Evolutionary conservation across 2,329 filamentous ascomycete genomes (phyloP), one percentile per base, ranked within the genome.

Genomic region (Calonectria ilicicola): DNA sequence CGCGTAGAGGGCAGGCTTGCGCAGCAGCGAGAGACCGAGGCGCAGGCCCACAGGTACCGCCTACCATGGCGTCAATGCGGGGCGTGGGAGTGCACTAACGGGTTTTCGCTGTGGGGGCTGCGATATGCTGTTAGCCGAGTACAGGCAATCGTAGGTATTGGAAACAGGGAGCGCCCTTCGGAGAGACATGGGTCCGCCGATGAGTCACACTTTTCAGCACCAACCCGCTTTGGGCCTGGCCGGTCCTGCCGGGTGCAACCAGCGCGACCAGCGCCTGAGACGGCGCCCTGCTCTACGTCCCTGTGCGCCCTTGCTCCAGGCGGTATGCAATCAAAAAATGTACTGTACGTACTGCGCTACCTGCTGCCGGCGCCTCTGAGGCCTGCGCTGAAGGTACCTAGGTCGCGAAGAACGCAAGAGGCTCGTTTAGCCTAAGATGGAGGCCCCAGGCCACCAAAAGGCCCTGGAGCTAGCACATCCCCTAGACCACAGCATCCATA

Each of bases 181-280:
- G 72, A 76, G 72, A 74, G 72, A 74, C 72, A 79, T 79, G 79
- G 79, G 77, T 65, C 78, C 77, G 77, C 77, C 78, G 77, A 80
- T 83, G 82, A 83, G 76, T 83, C 82, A 83, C 81, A 83, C 78
- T 77, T 76, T 79, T 78, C 65, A 2, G 51, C 76, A 77, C 79
- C 78, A 81, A 75, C 75, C 80, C 63, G 29, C 53, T 72, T 81
- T 78, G 32, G 76, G 82, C 74, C 77, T 82, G 77, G 78, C 78
- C 80, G 78, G 65, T 63, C 27, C 58, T 68, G 67, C 67, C 72
- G 72, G 77, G 66, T 65, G 63, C 70, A 62, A 65, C 67, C 72
- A 73, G 70, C 77, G 75, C 74, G 72, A 72, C 76, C 69, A 77
- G 70, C 49, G 64, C 70, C 75, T 75, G 51, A 76, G 76, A 76